Evolutionary conservation across 2,329 filamentous ascomycete genomes (phyloP), one percentile per base, ranked within the genome.

Genomic region (Diaporthe citrichinensis): DNA sequence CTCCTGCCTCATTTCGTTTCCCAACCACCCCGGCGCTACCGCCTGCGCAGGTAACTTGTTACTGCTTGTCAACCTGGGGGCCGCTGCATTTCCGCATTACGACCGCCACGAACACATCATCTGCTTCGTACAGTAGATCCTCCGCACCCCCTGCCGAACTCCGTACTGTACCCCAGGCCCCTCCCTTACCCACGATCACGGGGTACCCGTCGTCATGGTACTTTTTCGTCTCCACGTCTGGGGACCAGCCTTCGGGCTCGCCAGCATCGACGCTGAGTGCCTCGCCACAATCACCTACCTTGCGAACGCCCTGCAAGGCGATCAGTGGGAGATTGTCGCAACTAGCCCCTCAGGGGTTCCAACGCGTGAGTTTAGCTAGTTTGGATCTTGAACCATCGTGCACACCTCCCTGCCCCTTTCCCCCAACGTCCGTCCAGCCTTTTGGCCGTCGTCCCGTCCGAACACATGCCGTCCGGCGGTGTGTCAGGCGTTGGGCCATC

Each of bases 261-360:
- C 96, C 20, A 98, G 97, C 58, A 94, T 98, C 80, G 96, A 98
- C 81, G 89, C 96, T 61, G 94, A 98, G 87, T 98, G 96, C 82
- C 91, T 98, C 76, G 96, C 96, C 39, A 89, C 93, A 58, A 92
- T 98, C 78, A 92, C 94, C 72, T 96, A 96, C 82, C 88, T 98
- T 74, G 90, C 91, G 76, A 87, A 91, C 79, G 89, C 89, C 75
- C 86, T 94, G 34, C 89, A 90, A 49, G 82, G 84, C 74, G 84
- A 87, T 65, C 82, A 82, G 61, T 98, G 94, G 94, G 88, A 90
- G 77, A 86, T 97, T 77, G 86, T 97, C 78, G 90, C 93, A 59
- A 94, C 91, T 82, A 95, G 93, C 83, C 90, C 93, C 72, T 91
- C 91, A 57, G 85, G 93, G 78, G 93, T 92, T 80, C 92, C 94